Evolutionary conservation across 2,329 filamentous ascomycete genomes (phyloP).

Genomic region (Cladosporium sp.): DNA sequence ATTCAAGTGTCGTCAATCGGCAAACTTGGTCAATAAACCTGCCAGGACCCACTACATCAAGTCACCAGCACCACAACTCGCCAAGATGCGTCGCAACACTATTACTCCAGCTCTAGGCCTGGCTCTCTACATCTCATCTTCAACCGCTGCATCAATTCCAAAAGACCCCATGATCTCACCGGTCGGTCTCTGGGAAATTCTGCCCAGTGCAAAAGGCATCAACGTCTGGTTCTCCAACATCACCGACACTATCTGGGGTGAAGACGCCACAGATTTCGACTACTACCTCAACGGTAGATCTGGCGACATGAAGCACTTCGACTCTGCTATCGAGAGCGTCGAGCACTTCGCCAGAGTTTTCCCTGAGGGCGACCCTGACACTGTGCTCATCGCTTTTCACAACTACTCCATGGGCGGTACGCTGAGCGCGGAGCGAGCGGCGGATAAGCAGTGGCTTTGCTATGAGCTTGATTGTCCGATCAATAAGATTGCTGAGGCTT

Average conservation of each 20-base stretch:
- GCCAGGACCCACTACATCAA: neutral
- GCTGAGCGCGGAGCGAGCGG: neutral
- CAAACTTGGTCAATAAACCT: neutral
- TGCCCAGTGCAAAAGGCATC: neutral
- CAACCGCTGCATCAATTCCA: neutral
- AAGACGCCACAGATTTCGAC: neutral
- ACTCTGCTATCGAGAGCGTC: neutral
- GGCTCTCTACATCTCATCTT: neutral
- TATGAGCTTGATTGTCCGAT: slow-evolving; percentile 2
- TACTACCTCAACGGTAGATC: neutral
- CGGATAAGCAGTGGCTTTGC: neutral
- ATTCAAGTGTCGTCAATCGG: neutral
- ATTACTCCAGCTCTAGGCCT: neutral
- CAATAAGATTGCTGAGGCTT: neutral
- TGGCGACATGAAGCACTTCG: neutral
- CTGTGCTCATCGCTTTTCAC: neutral
- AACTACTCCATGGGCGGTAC: neutral
- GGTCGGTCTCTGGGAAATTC: neutral
- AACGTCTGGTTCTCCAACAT: neutral
- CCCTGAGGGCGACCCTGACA: neutral
- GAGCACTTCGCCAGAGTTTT: neutral
- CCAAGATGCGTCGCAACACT: neutral
- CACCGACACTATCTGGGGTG: neutral
- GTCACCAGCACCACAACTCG: neutral
- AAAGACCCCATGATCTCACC: neutral